Evolutionary conservation across 192 early-diverging fungal species (phyloP), one percentile per base, ranked within the genome.

Genomic region (Backusella mclennaniae): DNA sequence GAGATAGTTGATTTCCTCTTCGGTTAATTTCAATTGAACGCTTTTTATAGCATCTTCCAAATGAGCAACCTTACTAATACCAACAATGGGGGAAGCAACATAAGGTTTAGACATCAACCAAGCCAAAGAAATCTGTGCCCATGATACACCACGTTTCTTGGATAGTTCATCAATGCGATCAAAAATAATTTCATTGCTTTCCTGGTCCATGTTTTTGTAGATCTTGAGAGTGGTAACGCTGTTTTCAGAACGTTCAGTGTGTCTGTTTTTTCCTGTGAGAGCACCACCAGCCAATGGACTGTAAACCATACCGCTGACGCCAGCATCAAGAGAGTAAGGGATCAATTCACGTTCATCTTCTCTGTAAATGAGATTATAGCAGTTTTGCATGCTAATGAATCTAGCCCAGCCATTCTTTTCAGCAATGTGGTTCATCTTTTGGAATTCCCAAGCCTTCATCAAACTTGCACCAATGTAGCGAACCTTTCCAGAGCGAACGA

Each of bases 401-500:
- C 17, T 80, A 39, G 83, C 69, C 83, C 83, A 84, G 6, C 83
- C 80, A 63, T 78, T 70, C 56, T 79, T 78, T 35, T 84, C 83
- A 35, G 83, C 83, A 21, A 84, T 75, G 35, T 36, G 9, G 12
- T 84, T 80, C 53, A 75, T 39, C n/a, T 81, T 78, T 31, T 71
- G 70, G 38, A 81, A 84, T 73, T 84, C 73, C 80, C 80, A 84
- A 0, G 84, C 75, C 53, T 75, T 69, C 82, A 85, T 85, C 21
- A 71, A 74, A 52, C 77, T 79, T 11, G 75, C 81, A 46, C 74
- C 81, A 52, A 79, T 79, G 86, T 79, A 83, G 14, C 77, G n/a
- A 4, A 82, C 89, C 76, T 93, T 91, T 12, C 93, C 93, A 11
- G 81, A 67, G 12, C 86, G 69, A 11, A 94, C 89, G 66, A 91